Evolutionary conservation across 2,329 filamentous ascomycete genomes (phyloP).

Genomic region (Exophiala calicioides): DNA sequence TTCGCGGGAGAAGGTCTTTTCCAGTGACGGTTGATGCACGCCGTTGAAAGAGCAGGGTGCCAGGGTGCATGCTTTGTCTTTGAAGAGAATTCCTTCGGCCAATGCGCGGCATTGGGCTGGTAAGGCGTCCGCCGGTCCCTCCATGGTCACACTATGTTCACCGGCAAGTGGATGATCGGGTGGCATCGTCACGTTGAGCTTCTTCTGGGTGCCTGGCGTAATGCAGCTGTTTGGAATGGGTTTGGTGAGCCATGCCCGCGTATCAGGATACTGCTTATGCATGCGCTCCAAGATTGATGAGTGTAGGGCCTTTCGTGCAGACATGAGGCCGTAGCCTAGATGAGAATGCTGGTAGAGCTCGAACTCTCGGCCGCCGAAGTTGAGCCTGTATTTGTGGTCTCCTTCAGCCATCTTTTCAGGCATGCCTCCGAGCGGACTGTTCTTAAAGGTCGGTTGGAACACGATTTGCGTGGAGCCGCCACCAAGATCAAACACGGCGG

Average conservation of each 20-base stretch:
- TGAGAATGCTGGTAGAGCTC: constrained; percentile 97
- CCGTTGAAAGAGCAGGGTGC: constrained; percentile 98
- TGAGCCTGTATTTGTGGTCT: constrained; percentile 92
- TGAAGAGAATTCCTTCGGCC: constrained; percentile 86
- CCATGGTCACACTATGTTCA: constrained; percentile 76
- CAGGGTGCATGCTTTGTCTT: constrained; percentile 77
- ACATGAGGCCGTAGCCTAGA: constrained; percentile 94
- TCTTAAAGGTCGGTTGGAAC: constrained; percentile 91
- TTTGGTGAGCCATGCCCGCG: constrained; percentile 67
- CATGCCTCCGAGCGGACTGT: constrained; percentile 71
- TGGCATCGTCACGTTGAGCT: constrained; percentile 71
- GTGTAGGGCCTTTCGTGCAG: constrained; percentile 85
- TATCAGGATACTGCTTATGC: constrained; percentile 61
- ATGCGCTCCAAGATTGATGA: constrained; percentile 71
- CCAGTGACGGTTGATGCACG: constrained; percentile 87
- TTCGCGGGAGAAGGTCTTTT: constrained; percentile 87
- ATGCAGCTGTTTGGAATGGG: constrained; percentile 85
- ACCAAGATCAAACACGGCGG: constrained; percentile 92
- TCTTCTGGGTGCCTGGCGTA: constrained; percentile 72
- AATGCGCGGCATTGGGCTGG: constrained; percentile 86
- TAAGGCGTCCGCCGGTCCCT: constrained; percentile 72
- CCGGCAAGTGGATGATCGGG: constrained; percentile 66
- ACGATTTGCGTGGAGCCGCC: constrained; percentile 98
- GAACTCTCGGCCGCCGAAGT: constrained; percentile 88
- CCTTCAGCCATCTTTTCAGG: constrained; percentile 82